These are phyloP conservation scores for Colletotrichum sp. DNA, from an alignment of 2,329 filamentous ascomycete genomes.

Conservation along the genomic window DNA sequence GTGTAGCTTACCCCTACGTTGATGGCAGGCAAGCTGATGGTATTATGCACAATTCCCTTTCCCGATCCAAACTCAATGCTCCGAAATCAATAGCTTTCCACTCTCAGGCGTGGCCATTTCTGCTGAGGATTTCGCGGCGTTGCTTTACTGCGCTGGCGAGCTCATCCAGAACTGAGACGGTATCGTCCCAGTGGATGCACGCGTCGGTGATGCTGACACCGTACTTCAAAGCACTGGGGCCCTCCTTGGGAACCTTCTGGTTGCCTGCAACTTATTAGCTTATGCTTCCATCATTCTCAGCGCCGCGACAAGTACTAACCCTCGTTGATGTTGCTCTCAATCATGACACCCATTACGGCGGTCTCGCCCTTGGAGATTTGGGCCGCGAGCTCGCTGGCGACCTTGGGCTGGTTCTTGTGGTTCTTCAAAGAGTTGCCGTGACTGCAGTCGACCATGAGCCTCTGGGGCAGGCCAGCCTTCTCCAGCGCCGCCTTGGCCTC, in stretches of 20 bases:
- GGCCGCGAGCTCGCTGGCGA: slow-evolving; percentile 79
- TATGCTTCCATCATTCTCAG: background rate
- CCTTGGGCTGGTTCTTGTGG: slow-evolving; percentile 96
- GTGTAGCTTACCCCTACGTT: background rate
- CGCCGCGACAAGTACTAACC: slow-evolving; percentile 53
- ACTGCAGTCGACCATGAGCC: slow-evolving; percentile 97
- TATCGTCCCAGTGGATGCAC: slow-evolving; percentile 94
- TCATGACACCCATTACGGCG: slow-evolving; percentile 97
- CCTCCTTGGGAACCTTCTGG: slow-evolving; percentile 91
- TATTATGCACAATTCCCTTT: background rate
- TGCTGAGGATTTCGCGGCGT: slow-evolving; percentile 57
- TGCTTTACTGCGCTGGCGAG: slow-evolving; percentile 83
- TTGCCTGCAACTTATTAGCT: slow-evolving; percentile 59
- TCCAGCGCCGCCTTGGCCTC: slow-evolving; percentile 81
- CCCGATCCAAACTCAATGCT: background rate
- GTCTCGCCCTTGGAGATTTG: slow-evolving; percentile 87
- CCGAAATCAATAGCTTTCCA: background rate
- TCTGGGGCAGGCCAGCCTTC: slow-evolving; percentile 74
- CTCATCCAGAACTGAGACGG: slow-evolving; percentile 75
- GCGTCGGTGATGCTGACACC: slow-evolving; percentile 98
- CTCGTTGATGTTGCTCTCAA: slow-evolving; percentile 96
- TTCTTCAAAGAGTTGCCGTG: slow-evolving; percentile 97
- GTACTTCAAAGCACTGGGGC: slow-evolving; percentile 84
- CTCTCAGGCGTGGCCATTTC: slow-evolving; percentile 9
- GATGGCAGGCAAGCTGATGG: background rate